A percentile compares a stretch with the other conserved stretches of the same genome.
These are phyloP conservation scores for Tricholomella constricta DNA, from an alignment of 768 basidiomycete species.

Conservation along the genomic window DNA sequence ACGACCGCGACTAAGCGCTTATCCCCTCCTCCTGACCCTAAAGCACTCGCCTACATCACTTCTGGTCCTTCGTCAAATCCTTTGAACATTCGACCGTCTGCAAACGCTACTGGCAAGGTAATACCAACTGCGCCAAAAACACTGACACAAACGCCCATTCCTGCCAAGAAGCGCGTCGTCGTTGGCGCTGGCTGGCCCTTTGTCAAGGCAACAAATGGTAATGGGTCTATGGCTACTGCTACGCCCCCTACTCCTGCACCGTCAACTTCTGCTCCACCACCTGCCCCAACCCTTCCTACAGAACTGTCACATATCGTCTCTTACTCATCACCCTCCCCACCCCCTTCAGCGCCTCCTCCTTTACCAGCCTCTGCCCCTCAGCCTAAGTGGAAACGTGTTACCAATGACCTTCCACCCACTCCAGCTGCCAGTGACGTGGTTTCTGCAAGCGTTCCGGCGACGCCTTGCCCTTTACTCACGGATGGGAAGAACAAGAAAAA, in stretches of 20 bases:
- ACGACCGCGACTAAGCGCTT: background rate
- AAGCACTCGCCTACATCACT: constrained; percentile 40
- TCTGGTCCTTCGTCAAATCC: constrained; percentile 52
- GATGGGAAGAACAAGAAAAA: background rate
- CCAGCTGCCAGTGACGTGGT: background rate
- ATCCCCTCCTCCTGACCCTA: constrained; percentile 38
- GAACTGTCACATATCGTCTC: constrained; percentile 23
- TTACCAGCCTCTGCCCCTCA: constrained; percentile 3
- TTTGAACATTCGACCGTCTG: constrained; percentile 49
- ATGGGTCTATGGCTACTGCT: constrained; percentile 15
- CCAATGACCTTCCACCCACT: constrained; percentile 2
- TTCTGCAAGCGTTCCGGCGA: background rate
- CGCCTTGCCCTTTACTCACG: constrained; percentile 1
- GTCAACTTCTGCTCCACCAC: constrained; percentile 18
- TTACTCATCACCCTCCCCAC: constrained; percentile 28
- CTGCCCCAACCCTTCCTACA: constrained; percentile 16
- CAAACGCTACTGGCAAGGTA: constrained; percentile 16
- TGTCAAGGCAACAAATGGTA: constrained; percentile 21
- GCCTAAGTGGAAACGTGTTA: constrained; percentile 35
- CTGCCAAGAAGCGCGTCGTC: constrained; percentile 40
- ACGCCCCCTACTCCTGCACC: constrained; percentile 15
- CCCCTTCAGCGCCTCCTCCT: constrained; percentile 20
- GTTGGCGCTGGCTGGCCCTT: constrained; percentile 55
- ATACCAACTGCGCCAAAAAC: constrained; percentile 28
- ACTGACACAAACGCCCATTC: constrained; percentile 15